phyloP scores from a whole-genome alignment of 192 early-diverging fungal genomes.

The Coemansia sp. region DNA sequence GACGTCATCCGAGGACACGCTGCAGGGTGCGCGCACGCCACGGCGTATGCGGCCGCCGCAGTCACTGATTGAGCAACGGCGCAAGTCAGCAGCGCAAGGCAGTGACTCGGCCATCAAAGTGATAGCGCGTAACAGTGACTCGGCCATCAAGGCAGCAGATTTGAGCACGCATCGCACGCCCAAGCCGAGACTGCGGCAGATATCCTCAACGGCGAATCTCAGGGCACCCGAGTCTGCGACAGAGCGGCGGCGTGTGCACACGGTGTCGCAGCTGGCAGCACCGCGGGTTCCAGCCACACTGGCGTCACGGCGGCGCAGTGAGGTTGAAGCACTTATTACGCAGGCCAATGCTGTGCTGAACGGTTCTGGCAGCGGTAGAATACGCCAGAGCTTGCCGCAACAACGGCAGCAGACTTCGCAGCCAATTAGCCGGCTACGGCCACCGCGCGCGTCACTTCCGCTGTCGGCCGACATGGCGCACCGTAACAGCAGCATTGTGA shows the following conservation, averaged over 20 bases:
- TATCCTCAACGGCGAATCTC: not conserved
- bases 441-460: constrained; percentile 44
- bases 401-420: not conserved
- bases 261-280: constrained; percentile 17
- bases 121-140: too few relatives aligned
- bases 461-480: constrained; percentile 5
- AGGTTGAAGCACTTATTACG: constrained; percentile 42
- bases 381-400: not conserved
- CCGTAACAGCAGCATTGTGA: constrained; percentile 6
- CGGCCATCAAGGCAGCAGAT: too few relatives aligned
- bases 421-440: constrained; percentile 14
- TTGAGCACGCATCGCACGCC: not conserved
- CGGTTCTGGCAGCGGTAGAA: constrained; percentile 2
- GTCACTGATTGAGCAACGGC: constrained; percentile 10
- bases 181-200: constrained; percentile 7
- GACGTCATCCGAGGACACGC: constrained; percentile 18
- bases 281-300: constrained; percentile 3
- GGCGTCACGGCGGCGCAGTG: constrained; percentile 32
- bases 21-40: not conserved
- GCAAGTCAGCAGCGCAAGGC: constrained; percentile 12
- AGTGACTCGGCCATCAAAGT: constrained; percentile 13
- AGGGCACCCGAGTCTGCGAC: not conserved
- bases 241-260: constrained; percentile 4
- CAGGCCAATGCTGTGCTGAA: constrained; percentile 49
- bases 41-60: constrained; percentile 3